These are phyloP conservation scores for Coemansia sp. DNA, from an alignment of 192 early-diverging fungal genomes.

Conservation along the genomic window DNA sequence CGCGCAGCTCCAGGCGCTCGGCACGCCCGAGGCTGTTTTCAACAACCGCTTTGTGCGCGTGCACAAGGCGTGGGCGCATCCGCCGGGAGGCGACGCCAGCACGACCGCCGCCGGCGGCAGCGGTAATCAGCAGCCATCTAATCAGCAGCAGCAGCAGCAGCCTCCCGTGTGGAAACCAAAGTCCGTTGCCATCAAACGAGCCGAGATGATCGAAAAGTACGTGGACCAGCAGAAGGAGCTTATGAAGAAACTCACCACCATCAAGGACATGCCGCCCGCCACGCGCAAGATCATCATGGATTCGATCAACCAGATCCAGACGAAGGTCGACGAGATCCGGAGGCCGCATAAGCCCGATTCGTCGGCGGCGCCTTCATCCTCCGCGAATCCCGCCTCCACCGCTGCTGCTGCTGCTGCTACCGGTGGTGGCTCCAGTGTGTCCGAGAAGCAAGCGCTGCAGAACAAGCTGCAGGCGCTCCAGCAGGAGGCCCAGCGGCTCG, in stretches of 20 bases:
- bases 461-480: constrained; percentile 34
- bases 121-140: background rate
- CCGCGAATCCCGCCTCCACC: background rate
- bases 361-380: background rate
- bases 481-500: constrained; percentile 29
- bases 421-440: constrained; percentile 3
- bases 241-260: constrained; percentile 43
- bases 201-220: constrained; percentile 49
- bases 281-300: constrained; percentile 55
- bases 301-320: constrained; percentile 51
- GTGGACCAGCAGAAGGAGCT: constrained; percentile 53
- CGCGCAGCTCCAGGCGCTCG: constrained; percentile 31
- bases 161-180: constrained; percentile 43
- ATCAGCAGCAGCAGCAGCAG: constrained; percentile 8
- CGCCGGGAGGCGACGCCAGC: background rate
- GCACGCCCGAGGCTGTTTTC: constrained; percentile 41
- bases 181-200: constrained; percentile 47
- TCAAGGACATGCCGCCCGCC: constrained; percentile 40
- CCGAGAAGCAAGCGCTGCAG: constrained; percentile 39
- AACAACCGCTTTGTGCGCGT: constrained; percentile 52
- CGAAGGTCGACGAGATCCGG: constrained; percentile 36
- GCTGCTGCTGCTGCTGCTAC: background rate
- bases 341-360: constrained; percentile 13
- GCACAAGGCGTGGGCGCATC: constrained; percentile 10
- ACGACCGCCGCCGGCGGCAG: background rate